A percentile compares a stretch with the other conserved stretches of the same genome.
phyloP scores from a whole-genome alignment of 495 filamentous ascomycete species.

The Wilcoxina mikolae region DNA sequence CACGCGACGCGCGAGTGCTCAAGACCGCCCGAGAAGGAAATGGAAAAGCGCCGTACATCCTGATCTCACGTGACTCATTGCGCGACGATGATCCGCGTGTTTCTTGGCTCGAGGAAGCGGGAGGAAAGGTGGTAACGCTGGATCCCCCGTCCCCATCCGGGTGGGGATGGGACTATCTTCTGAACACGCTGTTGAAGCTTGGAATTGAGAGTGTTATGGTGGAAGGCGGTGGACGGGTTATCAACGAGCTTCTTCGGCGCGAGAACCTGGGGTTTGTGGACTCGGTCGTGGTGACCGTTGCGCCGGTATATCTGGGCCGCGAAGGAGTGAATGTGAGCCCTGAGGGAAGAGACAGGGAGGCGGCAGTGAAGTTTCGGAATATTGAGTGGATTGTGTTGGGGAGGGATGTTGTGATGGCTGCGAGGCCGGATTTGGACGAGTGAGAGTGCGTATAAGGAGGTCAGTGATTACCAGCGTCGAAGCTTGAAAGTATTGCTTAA shows the following conservation, averaged over 20 bases:
- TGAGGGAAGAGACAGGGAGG: slow-evolving; percentile 35
- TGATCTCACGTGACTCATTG: slow-evolving; percentile 35
- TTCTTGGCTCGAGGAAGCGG: slow-evolving; percentile 27
- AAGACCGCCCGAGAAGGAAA: slow-evolving; percentile 46
- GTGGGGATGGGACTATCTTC: slow-evolving; percentile 47
- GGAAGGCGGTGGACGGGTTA: slow-evolving; percentile 66
- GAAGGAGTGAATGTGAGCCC: slow-evolving; percentile 63
- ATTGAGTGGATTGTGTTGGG: slow-evolving; percentile 62
- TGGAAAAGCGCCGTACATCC: slow-evolving; percentile 57
- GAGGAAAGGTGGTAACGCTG: slow-evolving; percentile 32
- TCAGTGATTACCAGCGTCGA: no score
- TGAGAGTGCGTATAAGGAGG: no score
- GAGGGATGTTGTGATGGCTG: slow-evolving; percentile 66
- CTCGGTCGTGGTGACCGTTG: slow-evolving; percentile 67
- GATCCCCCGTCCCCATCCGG: not conserved
- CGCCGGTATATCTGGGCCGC: slow-evolving; percentile 66
- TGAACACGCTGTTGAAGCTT: slow-evolving; percentile 41
- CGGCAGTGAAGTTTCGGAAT: slow-evolving; percentile 46
- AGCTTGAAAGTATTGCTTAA: no score
- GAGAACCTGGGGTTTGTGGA: slow-evolving; percentile 50
- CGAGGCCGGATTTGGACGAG: slow-evolving; percentile 20
- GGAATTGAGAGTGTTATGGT: slow-evolving; percentile 72
- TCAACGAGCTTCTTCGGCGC: slow-evolving; percentile 54
- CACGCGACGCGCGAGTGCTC: slow-evolving; percentile 45
- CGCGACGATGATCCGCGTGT: slow-evolving; percentile 16